Evolutionary conservation across 192 early-diverging fungal species (phyloP), one percentile per base, ranked within the genome.

Genomic region (Funneliformis mosseae): DNA sequence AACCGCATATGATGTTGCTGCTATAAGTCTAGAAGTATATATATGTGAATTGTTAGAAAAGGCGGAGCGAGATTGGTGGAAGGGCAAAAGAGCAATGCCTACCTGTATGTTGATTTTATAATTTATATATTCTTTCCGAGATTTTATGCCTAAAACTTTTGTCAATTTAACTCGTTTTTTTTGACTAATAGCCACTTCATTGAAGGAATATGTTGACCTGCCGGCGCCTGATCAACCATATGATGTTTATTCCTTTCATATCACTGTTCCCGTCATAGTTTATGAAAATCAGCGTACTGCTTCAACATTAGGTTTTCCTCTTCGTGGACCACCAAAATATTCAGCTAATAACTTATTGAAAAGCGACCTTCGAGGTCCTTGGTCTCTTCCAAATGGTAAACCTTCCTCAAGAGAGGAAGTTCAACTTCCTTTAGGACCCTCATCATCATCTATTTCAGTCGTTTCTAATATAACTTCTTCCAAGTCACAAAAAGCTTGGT

Each of bases 1-100:
- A 70, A 84, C 88, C 3, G 94, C 94, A 1, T 94, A 94, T 83
- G 92, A 95, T 83, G 88, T 91, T 23, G 93, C 93, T 16, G 92
- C 94, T 3, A 91, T 89, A 55, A 84, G 87, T 60, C 88, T 90
- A 46, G 88, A 94, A 73, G 76, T 88, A 8, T 87, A 91, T 81
- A 88, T 94, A 42, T 94, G 93, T 77, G 88, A 90, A 48, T 81
- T 95, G 59, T 74, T 96, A 7, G 84, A 92, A 70, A 87, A 81
- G 21, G 84, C 91, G 27, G 93, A 93, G 45, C 84, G 85, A 39
- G 76, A 81, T 10, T 85, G 86, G 83, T 89, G 88, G 85, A 86
- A 83, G 48, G 79, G 83, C 80, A 81, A 73, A 43, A 63, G 18
- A 10, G 0, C 64, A 45, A 16, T 81, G 38, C 45, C 60, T 3